Evolutionary conservation across 1,139 yeast species (phyloP).

Genomic region (Groenewaldozyma sp.): DNA sequence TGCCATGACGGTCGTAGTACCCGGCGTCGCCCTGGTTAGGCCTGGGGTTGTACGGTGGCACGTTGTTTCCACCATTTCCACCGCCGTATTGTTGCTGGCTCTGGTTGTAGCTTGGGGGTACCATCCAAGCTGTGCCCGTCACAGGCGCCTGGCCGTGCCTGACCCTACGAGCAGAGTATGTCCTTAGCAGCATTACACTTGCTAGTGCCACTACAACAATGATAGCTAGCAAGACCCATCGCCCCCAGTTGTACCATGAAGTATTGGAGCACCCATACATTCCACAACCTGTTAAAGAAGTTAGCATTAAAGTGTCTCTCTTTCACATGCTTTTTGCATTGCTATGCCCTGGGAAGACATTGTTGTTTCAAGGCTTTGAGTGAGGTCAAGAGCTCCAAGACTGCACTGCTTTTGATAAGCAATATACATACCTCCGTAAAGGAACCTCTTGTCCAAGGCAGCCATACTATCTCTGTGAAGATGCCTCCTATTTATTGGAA

Average conservation of each 20-base stretch:
- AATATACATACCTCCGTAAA: too few relatives aligned
- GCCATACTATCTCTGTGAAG: too few relatives aligned
- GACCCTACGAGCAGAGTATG: constrained; percentile 46
- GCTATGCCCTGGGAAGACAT: too few relatives aligned
- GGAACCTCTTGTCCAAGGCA: too few relatives aligned
- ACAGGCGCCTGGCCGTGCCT: constrained; percentile 59
- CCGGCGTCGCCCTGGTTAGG: constrained; percentile 69
- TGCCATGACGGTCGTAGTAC: constrained; percentile 64
- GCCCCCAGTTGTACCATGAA: constrained; percentile 32
- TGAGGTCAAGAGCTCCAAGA: too few relatives aligned
- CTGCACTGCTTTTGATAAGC: too few relatives aligned
- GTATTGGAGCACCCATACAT: too few relatives aligned
- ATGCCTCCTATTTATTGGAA: too few relatives aligned
- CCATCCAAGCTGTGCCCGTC: constrained; percentile 81
- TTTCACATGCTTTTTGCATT: too few relatives aligned
- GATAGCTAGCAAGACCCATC: constrained; percentile 43
- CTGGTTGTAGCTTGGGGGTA: constrained; percentile 80
- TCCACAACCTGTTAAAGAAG: too few relatives aligned
- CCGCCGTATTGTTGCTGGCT: constrained; percentile 52
- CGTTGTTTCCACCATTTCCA: constrained; percentile 22
- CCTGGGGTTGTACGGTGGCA: constrained; percentile 33
- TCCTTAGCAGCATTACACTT: constrained; percentile 39
- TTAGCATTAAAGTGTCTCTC: too few relatives aligned
- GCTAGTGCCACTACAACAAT: constrained; percentile 43
- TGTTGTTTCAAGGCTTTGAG: too few relatives aligned